These are phyloP conservation scores for Puccinellia tenuiflora DNA, from an alignment of 176 grass and related monocot species.

Conservation along the genomic window DNA sequence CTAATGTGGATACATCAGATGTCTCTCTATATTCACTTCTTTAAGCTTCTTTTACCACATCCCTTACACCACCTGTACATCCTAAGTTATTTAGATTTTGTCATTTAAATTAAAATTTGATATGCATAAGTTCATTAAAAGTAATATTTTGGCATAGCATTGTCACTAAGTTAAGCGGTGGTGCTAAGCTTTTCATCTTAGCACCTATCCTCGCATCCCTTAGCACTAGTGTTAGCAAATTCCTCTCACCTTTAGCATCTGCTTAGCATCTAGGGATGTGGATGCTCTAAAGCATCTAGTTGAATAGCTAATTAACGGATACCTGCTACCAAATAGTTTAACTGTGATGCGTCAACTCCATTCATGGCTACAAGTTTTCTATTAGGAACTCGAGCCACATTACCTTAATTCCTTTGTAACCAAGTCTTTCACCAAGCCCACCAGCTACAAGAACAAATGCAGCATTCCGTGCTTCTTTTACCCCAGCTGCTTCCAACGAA, in stretches of 20 bases:
- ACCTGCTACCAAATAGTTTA: background rate
- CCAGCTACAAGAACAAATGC: constrained; percentile 99
- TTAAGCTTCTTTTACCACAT: background rate
- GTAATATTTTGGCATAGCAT: background rate
- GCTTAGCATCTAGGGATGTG: background rate
- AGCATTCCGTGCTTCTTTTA: constrained; percentile 70
- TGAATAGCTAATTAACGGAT: background rate
- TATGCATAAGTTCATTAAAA: background rate
- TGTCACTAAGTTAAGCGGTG: background rate
- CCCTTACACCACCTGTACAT: background rate
- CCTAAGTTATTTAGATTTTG: background rate
- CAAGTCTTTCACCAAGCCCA: constrained; percentile 91
- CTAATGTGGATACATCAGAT: background rate
- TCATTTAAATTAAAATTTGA: background rate
- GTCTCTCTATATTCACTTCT: background rate
- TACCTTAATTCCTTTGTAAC: constrained; percentile 99
- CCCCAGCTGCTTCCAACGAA: constrained; percentile 69
- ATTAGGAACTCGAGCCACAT: background rate
- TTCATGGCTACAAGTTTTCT: background rate
- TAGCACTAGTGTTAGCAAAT: background rate
- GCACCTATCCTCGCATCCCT: background rate
- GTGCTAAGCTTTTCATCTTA: background rate
- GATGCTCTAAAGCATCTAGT: background rate
- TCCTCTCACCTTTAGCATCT: background rate
- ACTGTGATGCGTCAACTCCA: background rate